Evolutionary conservation across 2,329 filamentous ascomycete species (phyloP).

Genomic region (Teratosphaeria epicoccoides): DNA sequence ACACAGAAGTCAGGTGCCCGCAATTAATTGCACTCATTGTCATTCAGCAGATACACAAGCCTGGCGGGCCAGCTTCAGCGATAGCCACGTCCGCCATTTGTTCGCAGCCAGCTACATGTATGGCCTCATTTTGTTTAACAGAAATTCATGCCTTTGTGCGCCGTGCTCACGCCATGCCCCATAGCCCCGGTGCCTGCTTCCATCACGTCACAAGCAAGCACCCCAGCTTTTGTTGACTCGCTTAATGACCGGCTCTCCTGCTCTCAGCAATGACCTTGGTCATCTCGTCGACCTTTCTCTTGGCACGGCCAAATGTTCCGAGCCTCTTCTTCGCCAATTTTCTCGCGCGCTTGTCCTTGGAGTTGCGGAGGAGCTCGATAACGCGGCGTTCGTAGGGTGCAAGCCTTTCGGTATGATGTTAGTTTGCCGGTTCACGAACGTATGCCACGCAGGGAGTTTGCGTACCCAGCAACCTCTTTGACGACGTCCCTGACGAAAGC

Average conservation of each 20-base stretch:
- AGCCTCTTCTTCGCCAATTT: slow-evolving; percentile 99
- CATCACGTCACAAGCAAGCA: not conserved
- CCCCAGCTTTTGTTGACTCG: not conserved
- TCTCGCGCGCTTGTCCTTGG: slow-evolving; percentile 96
- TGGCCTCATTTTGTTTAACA: not conserved
- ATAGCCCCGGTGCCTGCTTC: not conserved
- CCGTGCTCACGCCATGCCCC: not conserved
- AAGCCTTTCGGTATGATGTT: slow-evolving; percentile 24
- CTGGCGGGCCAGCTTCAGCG: not conserved
- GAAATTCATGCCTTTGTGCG: slow-evolving; percentile 1
- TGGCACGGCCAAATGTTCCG: slow-evolving; percentile 96
- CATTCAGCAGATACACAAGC: not conserved
- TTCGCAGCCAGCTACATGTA: not conserved
- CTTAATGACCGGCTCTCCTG: slow-evolving; percentile 64
- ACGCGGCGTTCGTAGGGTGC: slow-evolving; percentile 80
- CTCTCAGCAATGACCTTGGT: slow-evolving; percentile 95
- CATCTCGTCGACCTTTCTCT: slow-evolving; percentile 99
- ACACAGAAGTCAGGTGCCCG: not conserved
- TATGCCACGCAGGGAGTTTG: not conserved
- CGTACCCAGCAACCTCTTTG: slow-evolving; percentile 94
- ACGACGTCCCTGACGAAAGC: slow-evolving; percentile 94
- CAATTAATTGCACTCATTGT: not conserved
- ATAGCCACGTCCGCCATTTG: not conserved
- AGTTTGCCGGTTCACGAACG: not conserved
- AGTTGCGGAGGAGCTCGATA: slow-evolving; percentile 97